These are phyloP conservation scores for Penicillium steckii DNA, from an alignment of 495 filamentous ascomycete species.

Conservation along the genomic window DNA sequence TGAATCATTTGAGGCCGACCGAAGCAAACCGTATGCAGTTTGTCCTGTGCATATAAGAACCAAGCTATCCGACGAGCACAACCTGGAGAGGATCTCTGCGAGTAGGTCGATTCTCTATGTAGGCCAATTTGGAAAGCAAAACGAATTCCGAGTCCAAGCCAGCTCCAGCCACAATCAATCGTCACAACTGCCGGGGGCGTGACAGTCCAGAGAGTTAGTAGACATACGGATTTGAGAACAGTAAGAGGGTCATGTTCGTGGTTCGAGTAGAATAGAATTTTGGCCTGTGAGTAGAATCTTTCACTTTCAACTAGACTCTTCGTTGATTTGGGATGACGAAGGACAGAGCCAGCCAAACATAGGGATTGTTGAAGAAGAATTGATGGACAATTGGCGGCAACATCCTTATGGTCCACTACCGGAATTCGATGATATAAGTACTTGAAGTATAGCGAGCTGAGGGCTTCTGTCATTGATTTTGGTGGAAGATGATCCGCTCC, in stretches of 20 bases:
- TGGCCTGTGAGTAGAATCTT: not conserved
- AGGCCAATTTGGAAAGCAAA: not conserved
- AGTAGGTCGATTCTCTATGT: not conserved
- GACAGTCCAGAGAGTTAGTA: not conserved
- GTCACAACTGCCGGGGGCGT: not conserved
- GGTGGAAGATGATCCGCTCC: not conserved
- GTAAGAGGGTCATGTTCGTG: constrained; percentile 2
- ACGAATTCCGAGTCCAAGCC: not conserved
- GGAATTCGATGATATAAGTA: not conserved
- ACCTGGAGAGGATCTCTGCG: not conserved
- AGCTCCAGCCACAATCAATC: not conserved
- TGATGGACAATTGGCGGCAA: not conserved
- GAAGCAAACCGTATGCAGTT: not conserved
- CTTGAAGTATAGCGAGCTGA: not conserved
- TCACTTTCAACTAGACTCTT: not conserved
- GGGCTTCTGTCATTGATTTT: not conserved
- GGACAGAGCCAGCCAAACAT: not conserved
- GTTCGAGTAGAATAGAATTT: not conserved
- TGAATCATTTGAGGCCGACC: not conserved
- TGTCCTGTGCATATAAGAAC: constrained; percentile 1
- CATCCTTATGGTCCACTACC: not conserved
- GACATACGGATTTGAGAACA: not conserved
- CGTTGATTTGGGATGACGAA: constrained; percentile 1
- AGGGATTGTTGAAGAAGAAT: not conserved
- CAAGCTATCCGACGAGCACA: constrained; percentile 1